Evolutionary conservation across 345 rosid species (phyloP).

Genomic region (Arabidopsis suecica): DNA sequence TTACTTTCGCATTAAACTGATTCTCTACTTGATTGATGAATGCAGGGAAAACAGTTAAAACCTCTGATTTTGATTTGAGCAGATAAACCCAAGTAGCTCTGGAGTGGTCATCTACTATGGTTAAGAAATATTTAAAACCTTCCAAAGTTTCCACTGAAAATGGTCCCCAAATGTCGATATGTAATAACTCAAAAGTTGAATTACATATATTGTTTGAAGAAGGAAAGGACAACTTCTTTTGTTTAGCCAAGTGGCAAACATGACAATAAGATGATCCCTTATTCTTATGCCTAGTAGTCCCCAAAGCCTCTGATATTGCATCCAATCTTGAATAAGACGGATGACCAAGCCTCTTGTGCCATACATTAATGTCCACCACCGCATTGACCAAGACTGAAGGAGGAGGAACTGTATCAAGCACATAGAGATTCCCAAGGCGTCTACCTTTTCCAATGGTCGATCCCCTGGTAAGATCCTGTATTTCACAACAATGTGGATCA

Average conservation of each 20-base stretch:
- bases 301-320: background rate
- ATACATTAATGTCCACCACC: background rate
- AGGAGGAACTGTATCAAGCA: background rate
- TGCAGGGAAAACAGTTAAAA: background rate
- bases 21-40: background rate
- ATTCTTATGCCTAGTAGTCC: background rate
- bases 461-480: background rate
- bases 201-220: background rate
- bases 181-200: background rate
- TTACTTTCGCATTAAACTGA: rapidly evolving
- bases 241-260: background rate
- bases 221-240: background rate
- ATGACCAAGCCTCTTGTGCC: background rate
- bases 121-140: background rate
- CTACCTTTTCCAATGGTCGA: background rate
- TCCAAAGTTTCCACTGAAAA: background rate
- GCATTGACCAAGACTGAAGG: background rate
- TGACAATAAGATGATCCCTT: background rate
- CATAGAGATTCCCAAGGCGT: background rate
- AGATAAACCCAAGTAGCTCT: background rate
- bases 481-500: background rate
- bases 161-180: background rate
- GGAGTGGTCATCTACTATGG: background rate
- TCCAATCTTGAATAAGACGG: background rate
- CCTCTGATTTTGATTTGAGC: background rate